Base-by-base conservation (phyloP, 768 basidiomycete species). In the Chiua virens region DNA sequence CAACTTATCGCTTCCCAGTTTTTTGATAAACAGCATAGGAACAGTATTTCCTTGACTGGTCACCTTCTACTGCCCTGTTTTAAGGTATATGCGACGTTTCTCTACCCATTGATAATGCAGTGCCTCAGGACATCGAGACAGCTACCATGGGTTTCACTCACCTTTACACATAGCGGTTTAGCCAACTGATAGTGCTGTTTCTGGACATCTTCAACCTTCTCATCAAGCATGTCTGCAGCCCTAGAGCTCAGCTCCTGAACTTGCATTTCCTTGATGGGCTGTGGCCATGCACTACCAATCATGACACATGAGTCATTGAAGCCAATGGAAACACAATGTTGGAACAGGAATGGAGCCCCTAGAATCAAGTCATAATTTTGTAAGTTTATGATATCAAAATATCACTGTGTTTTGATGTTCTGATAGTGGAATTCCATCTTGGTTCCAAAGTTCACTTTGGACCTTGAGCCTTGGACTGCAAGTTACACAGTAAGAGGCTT, bases 281-380 rank as follows among this genome's bases (percentile, higher is more conserved):
- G 7, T 0, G 35, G 36, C 1, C 6, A 3, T 1, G n/a, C 18
- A 20, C 53, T 58, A 0, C 62, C 60, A 10, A 68, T 23, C 0
- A 50, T 25, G 0, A 68, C 53, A 7, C 27, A 7, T 2, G 27
- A 27, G 8, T 27, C 27, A 27, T 69, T 69, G 5, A 72, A 47
- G 0, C 66, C 71, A 8, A 71, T 7, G 1, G 45, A 52, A 1
- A 72, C 58, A 8, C 60, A 27, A 27, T 75, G 67, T 23, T 73
- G 71, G 22, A 45, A 72, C 14, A 76, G 32, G 42, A 69, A 77
- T 0, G 71, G 75, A 0, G 73, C 75, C 1, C 76, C 69, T 0
- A 76, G 53, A 4, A 75, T 71, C 1, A 71, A 4, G n/a, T 79
- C 72, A 35, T 78, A 77, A 4, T 56, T 63, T 0, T 70, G 60